phyloP scores from a whole-genome alignment of 2,329 filamentous ascomycete genomes.

The Sclerotinia nivalis region DNA sequence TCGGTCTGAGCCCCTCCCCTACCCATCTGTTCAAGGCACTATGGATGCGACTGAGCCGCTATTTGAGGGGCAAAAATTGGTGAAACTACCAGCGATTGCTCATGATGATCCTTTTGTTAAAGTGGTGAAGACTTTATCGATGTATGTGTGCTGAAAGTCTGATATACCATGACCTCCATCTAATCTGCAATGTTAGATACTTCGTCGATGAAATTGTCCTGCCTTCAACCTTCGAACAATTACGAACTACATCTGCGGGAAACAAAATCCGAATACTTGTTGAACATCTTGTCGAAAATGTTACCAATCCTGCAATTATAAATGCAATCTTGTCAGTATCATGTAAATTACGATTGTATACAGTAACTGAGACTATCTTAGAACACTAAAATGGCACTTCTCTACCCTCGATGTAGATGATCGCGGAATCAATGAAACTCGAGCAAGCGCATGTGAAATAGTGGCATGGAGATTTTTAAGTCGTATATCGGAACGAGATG shows the following conservation, averaged over 20 bases:
- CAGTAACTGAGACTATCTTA: constrained; percentile 41
- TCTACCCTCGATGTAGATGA: constrained; percentile 59
- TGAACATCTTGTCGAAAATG: constrained; percentile 61
- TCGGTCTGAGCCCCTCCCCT: neutral
- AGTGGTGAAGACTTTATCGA: constrained; percentile 66
- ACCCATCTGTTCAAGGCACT: too few species aligned
- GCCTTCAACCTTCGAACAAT: constrained; percentile 72
- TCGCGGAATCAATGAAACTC: constrained; percentile 65
- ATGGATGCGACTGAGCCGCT: neutral
- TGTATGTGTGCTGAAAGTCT: constrained; percentile 44
- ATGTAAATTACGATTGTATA: neutral
- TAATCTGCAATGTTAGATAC: constrained; percentile 50
- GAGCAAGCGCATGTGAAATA: constrained; percentile 75
- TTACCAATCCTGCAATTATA: constrained; percentile 69
- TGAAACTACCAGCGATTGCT: constrained; percentile 55
- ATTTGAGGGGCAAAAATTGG: constrained; percentile 2
- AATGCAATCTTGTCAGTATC: constrained; percentile 68
- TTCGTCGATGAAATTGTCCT: constrained; percentile 62
- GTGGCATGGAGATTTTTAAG: constrained; percentile 78
- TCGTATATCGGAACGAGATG: constrained; percentile 69
- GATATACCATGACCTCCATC: neutral
- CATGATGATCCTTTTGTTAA: constrained; percentile 61
- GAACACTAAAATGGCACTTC: constrained; percentile 75
- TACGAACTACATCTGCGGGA: constrained; percentile 65
- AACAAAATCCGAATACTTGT: constrained; percentile 59